phyloP scores from a whole-genome alignment of 2,329 filamentous ascomycete species.

The Helotiales sp. region DNA sequence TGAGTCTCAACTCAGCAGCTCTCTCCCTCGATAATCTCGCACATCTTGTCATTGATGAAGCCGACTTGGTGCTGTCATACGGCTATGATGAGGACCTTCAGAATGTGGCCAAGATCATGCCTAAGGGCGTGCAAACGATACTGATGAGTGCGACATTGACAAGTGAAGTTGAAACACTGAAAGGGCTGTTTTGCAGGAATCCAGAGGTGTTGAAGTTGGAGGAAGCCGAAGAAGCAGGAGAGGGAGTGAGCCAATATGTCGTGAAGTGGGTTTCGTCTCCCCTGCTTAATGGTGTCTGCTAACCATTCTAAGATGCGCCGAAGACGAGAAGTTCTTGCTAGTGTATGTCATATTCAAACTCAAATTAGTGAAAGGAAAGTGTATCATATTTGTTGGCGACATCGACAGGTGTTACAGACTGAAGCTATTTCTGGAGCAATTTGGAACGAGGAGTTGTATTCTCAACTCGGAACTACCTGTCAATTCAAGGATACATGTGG shows the following conservation, averaged over 20 bases:
- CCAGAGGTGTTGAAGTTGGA: slow-evolving; percentile 81
- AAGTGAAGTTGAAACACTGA: slow-evolving; percentile 81
- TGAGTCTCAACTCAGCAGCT: slow-evolving; percentile 72
- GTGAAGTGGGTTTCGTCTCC: slow-evolving; percentile 59
- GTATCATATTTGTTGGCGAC: slow-evolving; percentile 80
- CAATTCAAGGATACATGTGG: slow-evolving; percentile 89
- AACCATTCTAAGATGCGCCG: slow-evolving; percentile 63
- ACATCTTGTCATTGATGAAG: slow-evolving; percentile 85
- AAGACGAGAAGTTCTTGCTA: slow-evolving; percentile 95
- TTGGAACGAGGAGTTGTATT: slow-evolving; percentile 89
- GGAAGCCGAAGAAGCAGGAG: slow-evolving; percentile 74
- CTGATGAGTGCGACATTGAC: slow-evolving; percentile 94
- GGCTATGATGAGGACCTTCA: slow-evolving; percentile 91
- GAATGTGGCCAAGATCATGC: slow-evolving; percentile 73
- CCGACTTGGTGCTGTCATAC: slow-evolving; percentile 89
- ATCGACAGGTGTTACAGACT: slow-evolving; percentile 88
- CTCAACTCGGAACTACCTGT: slow-evolving; percentile 93
- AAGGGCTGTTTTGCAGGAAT: slow-evolving; percentile 79
- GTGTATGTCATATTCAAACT: slow-evolving; percentile 95
- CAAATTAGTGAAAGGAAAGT: slow-evolving; percentile 90
- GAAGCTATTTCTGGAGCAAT: slow-evolving; percentile 95
- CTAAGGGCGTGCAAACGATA: slow-evolving; percentile 84
- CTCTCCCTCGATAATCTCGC: slow-evolving; percentile 71
- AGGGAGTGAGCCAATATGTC: slow-evolving; percentile 81
- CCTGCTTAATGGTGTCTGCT: slow-evolving; percentile 8